Evolutionary conservation across 495 filamentous ascomycete genomes (phyloP).

Genomic region (Penicillium paradoxum): DNA sequence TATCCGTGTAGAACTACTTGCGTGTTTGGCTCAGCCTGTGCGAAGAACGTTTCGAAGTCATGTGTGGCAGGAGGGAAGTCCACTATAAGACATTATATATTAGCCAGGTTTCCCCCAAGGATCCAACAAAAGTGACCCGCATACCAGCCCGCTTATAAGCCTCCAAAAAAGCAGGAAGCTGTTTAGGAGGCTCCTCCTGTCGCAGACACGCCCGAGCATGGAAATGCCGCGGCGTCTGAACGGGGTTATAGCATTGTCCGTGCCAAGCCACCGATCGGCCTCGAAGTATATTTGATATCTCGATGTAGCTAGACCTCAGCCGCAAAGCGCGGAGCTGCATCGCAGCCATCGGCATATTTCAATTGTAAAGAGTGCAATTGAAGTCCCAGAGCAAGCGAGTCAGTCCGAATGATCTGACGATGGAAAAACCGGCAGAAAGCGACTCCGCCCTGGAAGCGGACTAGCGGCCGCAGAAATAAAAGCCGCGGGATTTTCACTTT

Average conservation of each 20-base stretch:
- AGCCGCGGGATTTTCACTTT: slow-evolving; percentile 14
- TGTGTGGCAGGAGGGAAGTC: slow-evolving; percentile 48
- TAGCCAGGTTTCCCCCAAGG: slow-evolving; percentile 1
- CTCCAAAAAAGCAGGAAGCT: slow-evolving; percentile 31
- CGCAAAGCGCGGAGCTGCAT: slow-evolving; percentile 19
- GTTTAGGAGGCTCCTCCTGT: slow-evolving; percentile 16
- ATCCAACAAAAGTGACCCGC: slow-evolving; percentile 4
- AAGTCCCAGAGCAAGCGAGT: not conserved
- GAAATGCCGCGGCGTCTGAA: slow-evolving; percentile 19
- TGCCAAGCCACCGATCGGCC: slow-evolving; percentile 7
- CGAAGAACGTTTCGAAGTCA: slow-evolving; percentile 42
- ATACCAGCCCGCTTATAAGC: slow-evolving; percentile 48
- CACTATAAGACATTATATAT: slow-evolving; percentile 33
- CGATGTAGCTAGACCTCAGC: slow-evolving; percentile 35
- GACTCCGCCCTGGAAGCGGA: slow-evolving; percentile 22
- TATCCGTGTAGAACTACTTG: slow-evolving; percentile 68
- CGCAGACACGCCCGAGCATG: slow-evolving; percentile 22
- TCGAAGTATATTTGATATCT: slow-evolving; percentile 37
- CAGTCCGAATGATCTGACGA: slow-evolving; percentile 12
- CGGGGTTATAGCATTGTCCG: slow-evolving; percentile 10
- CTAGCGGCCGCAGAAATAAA: slow-evolving; percentile 27
- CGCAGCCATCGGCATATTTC: slow-evolving; percentile 6
- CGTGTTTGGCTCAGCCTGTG: slow-evolving; percentile 36
- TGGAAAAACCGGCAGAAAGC: slow-evolving; percentile 20
- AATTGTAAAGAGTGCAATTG: not conserved